Evolutionary conservation across 371 early-diverging fungal genomes (phyloP).

Genomic region (Lichtheimia corymbifera): DNA sequence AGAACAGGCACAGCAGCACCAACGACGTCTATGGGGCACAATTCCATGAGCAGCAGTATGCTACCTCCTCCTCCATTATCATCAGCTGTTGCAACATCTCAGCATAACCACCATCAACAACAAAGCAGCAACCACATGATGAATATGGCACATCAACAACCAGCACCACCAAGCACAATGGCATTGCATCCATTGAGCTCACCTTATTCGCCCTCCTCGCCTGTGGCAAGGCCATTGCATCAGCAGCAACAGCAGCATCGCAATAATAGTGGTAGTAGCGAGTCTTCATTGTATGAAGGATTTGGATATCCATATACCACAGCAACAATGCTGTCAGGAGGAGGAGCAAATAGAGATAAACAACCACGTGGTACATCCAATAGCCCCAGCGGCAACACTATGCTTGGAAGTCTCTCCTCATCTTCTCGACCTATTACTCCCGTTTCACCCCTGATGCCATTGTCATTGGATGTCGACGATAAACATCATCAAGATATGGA

Average conservation of each 20-base stretch:
- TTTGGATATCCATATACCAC: neutral
- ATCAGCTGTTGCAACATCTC: neutral
- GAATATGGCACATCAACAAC: too few species aligned
- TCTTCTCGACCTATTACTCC: conserved; percentile 15
- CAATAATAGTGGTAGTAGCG: neutral
- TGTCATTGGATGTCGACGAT: conserved; percentile 7
- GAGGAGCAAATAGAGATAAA: neutral
- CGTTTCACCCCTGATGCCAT: conserved; percentile 15
- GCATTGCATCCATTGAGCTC: neutral
- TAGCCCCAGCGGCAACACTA: too few species aligned
- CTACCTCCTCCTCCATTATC: conserved; percentile 1
- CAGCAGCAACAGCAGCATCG: neutral
- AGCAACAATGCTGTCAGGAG: conserved; percentile 1
- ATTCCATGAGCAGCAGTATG: neutral
- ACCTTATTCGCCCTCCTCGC: conserved; percentile 9
- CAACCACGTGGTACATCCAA: neutral
- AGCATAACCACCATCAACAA: too few species aligned
- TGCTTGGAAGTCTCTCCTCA: conserved; percentile 3
- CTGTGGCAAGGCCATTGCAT: conserved; percentile 3
- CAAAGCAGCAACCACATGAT: too few species aligned
- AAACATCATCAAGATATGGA: neutral
- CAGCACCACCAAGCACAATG: too few species aligned
- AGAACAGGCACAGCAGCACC: too few species aligned
- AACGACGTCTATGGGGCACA: neutral
- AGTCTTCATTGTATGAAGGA: neutral